Percentiles rank a stretch among this genome's conserved stretches.
Evolutionary conservation across 2,329 filamentous ascomycete species (phyloP).

Genomic region (Nemania bipapillata): DNA sequence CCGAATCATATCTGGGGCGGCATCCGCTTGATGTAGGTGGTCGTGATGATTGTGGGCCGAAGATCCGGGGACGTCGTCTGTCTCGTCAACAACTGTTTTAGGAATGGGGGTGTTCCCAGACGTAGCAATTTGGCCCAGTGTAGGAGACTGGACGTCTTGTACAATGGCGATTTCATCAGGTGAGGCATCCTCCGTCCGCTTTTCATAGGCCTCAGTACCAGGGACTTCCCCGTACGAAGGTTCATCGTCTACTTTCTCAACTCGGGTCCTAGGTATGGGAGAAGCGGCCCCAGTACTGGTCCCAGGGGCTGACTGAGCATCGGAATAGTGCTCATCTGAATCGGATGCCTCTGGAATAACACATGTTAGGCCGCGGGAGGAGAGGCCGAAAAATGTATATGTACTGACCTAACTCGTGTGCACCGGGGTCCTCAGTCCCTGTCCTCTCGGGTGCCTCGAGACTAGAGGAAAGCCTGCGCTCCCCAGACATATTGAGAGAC

Average conservation of each 20-base stretch:
- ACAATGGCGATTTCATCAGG: conserved; percentile 70
- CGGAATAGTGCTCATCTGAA: conserved; percentile 76
- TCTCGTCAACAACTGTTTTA: conserved; percentile 65
- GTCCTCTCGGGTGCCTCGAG: conserved; percentile 51
- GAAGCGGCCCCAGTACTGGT: conserved; percentile 58
- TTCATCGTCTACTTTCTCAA: conserved; percentile 69
- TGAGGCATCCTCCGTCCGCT: conserved; percentile 66
- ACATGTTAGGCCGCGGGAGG: conserved; percentile 34
- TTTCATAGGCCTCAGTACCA: conserved; percentile 67
- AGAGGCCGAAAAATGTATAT: conserved; percentile 3
- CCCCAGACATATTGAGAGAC: conserved; percentile 44
- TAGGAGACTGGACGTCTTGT: conserved; percentile 48
- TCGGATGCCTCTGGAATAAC: conserved; percentile 59
- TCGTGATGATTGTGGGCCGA: conserved; percentile 59
- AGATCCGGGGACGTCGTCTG: conserved; percentile 58
- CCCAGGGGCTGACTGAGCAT: conserved; percentile 66
- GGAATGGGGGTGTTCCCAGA: conserved; percentile 59
- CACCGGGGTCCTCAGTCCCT: conserved; percentile 65
- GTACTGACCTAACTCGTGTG: conserved; percentile 67
- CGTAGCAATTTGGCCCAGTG: conserved; percentile 46
- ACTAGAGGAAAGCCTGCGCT: conserved; percentile 46
- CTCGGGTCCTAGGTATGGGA: conserved; percentile 67
- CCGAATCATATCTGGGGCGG: conserved; percentile 63
- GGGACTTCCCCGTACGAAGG: conserved; percentile 71
- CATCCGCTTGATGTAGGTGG: conserved; percentile 62